Percentiles rank a stretch among this genome's conserved stretches.
These are phyloP conservation scores for Aspergillus sclerotioniger DNA, from an alignment of 495 filamentous ascomycete species.

Conservation along the genomic window DNA sequence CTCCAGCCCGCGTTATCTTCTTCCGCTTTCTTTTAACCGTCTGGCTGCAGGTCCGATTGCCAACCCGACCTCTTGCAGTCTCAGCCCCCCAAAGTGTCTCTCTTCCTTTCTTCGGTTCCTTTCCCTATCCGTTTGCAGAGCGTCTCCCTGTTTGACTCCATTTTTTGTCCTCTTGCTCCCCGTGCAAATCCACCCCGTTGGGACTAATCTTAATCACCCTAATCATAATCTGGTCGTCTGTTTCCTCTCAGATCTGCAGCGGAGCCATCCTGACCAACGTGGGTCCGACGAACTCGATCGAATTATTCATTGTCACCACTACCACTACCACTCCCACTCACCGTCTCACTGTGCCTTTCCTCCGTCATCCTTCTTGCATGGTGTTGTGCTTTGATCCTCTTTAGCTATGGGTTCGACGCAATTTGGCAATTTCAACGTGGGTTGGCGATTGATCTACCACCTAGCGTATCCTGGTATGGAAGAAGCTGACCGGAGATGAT, in stretches of 20 bases:
- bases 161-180: background rate
- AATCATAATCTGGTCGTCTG: constrained; percentile 7
- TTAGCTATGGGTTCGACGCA: constrained; percentile 60
- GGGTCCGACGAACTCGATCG: constrained; percentile 29
- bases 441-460: constrained; percentile 30
- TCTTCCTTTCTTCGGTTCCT: background rate
- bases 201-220: background rate
- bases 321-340: constrained; percentile 3
- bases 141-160: background rate
- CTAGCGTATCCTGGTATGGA: background rate
- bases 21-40: background rate
- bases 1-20: background rate
- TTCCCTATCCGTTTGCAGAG: background rate
- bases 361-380: constrained; percentile 16
- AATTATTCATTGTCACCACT: constrained; percentile 13
- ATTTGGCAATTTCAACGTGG: constrained; percentile 88
- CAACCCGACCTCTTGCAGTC: constrained; percentile 1
- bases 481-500: constrained; percentile 17
- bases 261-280: constrained; percentile 30
- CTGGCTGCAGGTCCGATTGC: background rate
- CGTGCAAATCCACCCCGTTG: background rate
- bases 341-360: background rate
- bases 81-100: background rate
- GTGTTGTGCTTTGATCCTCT: constrained; percentile 12
- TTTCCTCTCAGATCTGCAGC: constrained; percentile 25